Evolutionary conservation across 2,329 filamentous ascomycete species (phyloP), one percentile per base, ranked within the genome.

Genomic region (Aphanoascus verrucosus): DNA sequence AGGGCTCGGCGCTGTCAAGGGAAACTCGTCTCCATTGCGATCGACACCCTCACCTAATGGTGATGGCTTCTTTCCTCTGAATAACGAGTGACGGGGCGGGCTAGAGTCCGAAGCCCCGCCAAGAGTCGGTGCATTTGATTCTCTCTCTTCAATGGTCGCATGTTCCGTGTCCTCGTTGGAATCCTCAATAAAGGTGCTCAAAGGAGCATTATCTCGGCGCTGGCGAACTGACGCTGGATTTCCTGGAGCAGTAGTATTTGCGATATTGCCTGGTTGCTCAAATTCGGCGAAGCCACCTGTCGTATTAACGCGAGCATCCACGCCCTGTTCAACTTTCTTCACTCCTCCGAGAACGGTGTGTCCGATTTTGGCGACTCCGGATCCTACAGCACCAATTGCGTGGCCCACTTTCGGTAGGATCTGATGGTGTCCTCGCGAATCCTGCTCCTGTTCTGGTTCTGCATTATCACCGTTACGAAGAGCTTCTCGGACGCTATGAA

Each of bases 301-400:
- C 3, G 60, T 64, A 42, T 65, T 58, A 32, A 73, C 59, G 1
- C 63, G 66, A 31, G 61, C 62, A 48, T 72, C 69, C 3, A 69
- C 55, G 15, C 62, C 68, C 46, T 64, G 64, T 35, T 70, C 71
- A 14, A 67, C 66, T 50, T 67, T 71, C 47, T 65, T 72, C 32
- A 74, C 58, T 2, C 70, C 68, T 28, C 70, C 70, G n/a, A 73
- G 61, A 5, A 77, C 63, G 3, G 69, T 65, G 56, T 69, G 73
- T 3, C 74, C 73, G 32, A 77, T 50, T 52, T 69, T 72, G 15
- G 65, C 68, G 40, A 76, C 65, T 12, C 74, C 74, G 42, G 75
- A 69, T 3, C 75, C 74, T 19, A 81, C 72, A 20, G 71, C 72
- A n/a, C 72, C 74, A 49, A 79, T 64, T 1, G 74, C 77, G 19